phyloP scores from a whole-genome alignment of 129 eudicot species.

The Solidago caesia region DNA sequence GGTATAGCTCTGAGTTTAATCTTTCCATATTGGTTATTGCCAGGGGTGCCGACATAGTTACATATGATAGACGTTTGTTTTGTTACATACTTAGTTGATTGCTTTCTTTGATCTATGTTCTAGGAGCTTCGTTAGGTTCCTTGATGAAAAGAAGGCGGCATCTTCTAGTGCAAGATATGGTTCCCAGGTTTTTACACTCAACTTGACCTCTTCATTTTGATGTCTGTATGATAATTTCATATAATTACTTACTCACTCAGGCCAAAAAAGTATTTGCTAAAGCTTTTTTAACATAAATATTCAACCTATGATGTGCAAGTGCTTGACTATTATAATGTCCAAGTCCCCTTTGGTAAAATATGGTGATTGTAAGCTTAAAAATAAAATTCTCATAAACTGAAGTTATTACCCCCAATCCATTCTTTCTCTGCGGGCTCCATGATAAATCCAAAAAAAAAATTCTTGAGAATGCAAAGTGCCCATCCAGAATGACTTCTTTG shows the following conservation, averaged over 20 bases:
- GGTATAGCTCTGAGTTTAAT: conserved; percentile 45
- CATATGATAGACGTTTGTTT: background rate
- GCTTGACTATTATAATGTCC: too few relatives aligned
- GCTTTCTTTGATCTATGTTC: conserved; percentile 18
- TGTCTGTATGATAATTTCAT: conserved; percentile 10
- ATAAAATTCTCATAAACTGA: too few relatives aligned
- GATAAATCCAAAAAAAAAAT: too few relatives aligned
- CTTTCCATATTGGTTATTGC: conserved; percentile 13
- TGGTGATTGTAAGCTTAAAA: too few relatives aligned
- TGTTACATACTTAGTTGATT: conserved; percentile 4
- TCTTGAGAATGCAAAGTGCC: too few relatives aligned
- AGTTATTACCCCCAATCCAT: too few relatives aligned
- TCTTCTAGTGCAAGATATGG: conserved; percentile 74
- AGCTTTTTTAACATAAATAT: conserved; percentile 10
- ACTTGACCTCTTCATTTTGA: conserved; percentile 16
- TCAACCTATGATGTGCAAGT: background rate
- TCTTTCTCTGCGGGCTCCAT: too few relatives aligned
- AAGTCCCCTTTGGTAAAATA: too few relatives aligned
- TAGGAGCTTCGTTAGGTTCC: conserved; percentile 89
- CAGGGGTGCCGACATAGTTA: background rate
- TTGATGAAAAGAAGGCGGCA: conserved; percentile 66
- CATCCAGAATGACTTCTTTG: too few relatives aligned
- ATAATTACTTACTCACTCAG: background rate
- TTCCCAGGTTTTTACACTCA: conserved; percentile 64
- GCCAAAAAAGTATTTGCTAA: conserved; percentile 10